These are phyloP conservation scores for Suillus lakei DNA, from an alignment of 768 basidiomycete genomes.

Conservation along the genomic window DNA sequence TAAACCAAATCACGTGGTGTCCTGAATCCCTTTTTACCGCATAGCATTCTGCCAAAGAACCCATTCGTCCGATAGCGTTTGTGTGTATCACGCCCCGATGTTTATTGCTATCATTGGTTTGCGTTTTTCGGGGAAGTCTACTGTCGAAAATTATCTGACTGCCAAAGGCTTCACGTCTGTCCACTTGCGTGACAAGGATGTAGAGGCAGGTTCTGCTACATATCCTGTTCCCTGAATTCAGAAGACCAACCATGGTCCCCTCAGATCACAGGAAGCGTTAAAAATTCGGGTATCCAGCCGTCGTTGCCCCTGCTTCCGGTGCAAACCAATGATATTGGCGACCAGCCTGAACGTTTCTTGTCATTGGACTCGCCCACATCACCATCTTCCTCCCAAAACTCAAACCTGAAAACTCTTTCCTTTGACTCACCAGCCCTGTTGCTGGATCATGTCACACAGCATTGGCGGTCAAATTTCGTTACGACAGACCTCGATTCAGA, in stretches of 20 bases:
- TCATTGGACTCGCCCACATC: slow-evolving; percentile 22
- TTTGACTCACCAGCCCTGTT: slow-evolving; percentile 58
- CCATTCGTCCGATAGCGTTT: too few relatives aligned
- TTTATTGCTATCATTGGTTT: slow-evolving; percentile 73
- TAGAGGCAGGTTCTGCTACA: slow-evolving; percentile 20
- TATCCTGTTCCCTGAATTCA: not conserved
- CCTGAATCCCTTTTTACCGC: too few relatives aligned
- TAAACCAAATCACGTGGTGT: too few relatives aligned
- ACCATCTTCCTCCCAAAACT: slow-evolving; percentile 25
- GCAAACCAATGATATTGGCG: slow-evolving; percentile 9
- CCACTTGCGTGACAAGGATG: slow-evolving; percentile 34
- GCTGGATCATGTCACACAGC: slow-evolving; percentile 74
- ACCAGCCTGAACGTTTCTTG: slow-evolving; percentile 1
- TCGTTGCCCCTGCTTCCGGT: not conserved
- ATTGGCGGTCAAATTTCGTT: slow-evolving; percentile 84
- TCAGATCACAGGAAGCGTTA: not conserved
- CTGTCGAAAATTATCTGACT: slow-evolving; percentile 63
- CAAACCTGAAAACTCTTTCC: slow-evolving; percentile 16
- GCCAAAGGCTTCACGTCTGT: slow-evolving; percentile 61
- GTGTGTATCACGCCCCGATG: slow-evolving; percentile 42
- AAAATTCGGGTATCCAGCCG: not conserved
- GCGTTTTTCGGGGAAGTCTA: slow-evolving; percentile 62
- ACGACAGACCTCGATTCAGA: slow-evolving; percentile 70
- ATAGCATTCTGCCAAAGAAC: too few relatives aligned
- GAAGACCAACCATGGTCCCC: slow-evolving; percentile 1